Evolutionary conservation across 768 basidiomycete species (phyloP), one percentile per base, ranked within the genome.

Genomic region (Naganishia vishniacii): DNA sequence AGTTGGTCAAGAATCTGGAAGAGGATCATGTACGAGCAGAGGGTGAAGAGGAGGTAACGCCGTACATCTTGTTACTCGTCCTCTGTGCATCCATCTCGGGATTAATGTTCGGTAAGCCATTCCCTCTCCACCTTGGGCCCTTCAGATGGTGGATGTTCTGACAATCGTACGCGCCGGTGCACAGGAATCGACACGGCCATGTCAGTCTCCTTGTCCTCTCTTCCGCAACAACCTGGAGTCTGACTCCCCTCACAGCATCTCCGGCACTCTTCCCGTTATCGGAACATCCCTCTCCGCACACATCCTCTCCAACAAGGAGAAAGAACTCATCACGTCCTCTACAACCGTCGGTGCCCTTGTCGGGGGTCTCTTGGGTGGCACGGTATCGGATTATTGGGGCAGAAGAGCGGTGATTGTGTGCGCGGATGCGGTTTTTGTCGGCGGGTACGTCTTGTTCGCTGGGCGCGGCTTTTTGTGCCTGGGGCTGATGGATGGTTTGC

Each of bases 241-340:
- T 40, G 16, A 40, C 8, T 8, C 16, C 16, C 16, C 37, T 16
- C 16, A 40, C 37, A 40, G 37, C 16, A 86, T 89, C 25, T 88
- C 86, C 61, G 88, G 88, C 28, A 86, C 88, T n/a, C 80, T 89
- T 34, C 86, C 88, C 25, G 85, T 83, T 11, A 88, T 89, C 62
- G 82, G 84, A 0, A 78, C 80, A 4, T 87, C 88, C 69, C 79
- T 89, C 42, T 85, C 86, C 7, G 73, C 51, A 37, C 58, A 48
- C 15, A 6, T 5, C 11, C 8, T 51, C 40, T 60, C 48, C 41
- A 29, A 32, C 62, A 26, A 23, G 62, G 28, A 28, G 8, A 70
- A 87, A 86, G 88, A 90, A 81, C 81, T 88, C 34, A 88, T 89
- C 73, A 89, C 88, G 0, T 87, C 87, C 6, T 79, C 87, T 0